Evolutionary conservation across 352 stramenopile species (phyloP).

Genomic region (Globisporangium splendens): DNA sequence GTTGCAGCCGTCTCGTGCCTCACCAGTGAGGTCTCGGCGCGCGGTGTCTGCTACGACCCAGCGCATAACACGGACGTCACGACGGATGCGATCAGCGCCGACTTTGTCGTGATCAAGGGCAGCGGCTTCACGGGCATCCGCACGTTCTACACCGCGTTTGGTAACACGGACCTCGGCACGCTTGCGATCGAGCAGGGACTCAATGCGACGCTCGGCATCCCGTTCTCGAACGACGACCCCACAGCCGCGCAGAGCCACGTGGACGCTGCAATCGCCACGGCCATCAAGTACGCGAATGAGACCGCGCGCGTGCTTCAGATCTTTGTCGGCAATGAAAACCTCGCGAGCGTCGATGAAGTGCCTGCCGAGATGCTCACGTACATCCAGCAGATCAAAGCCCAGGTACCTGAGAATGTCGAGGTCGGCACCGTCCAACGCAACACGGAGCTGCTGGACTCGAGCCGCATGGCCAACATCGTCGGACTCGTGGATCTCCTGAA

Average conservation of each 20-base stretch:
- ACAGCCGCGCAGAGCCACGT: slow-evolving; percentile 31
- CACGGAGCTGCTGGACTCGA: slow-evolving; percentile 43
- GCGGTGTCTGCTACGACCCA: slow-evolving; percentile 52
- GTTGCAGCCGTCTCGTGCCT: slow-evolving; percentile 4
- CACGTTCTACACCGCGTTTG: slow-evolving; percentile 49
- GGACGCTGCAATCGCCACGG: slow-evolving; percentile 26
- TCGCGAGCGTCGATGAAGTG: slow-evolving; percentile 27
- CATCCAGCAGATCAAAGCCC: slow-evolving; percentile 35
- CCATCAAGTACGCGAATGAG: slow-evolving; percentile 23
- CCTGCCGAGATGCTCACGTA: slow-evolving; percentile 36
- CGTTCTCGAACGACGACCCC: slow-evolving; percentile 33
- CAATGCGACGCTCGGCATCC: slow-evolving; percentile 43
- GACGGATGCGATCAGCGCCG: slow-evolving; percentile 28
- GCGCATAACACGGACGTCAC: slow-evolving; percentile 32
- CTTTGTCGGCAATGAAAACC: slow-evolving; percentile 63
- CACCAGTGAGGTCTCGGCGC: slow-evolving; percentile 6
- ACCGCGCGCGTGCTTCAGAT: slow-evolving; percentile 39
- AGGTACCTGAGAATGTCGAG: slow-evolving; percentile 21
- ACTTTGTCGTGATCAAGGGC: slow-evolving; percentile 44
- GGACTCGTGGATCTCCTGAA: slow-evolving; percentile 39
- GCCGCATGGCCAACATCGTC: slow-evolving; percentile 27
- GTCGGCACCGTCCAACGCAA: slow-evolving; percentile 50
- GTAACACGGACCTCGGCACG: slow-evolving; percentile 32
- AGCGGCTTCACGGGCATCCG: slow-evolving; percentile 40
- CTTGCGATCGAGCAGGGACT: slow-evolving; percentile 40